Base-by-base conservation (phyloP, 345 rosid species). In the Euphorbia tirucalli region DNA sequence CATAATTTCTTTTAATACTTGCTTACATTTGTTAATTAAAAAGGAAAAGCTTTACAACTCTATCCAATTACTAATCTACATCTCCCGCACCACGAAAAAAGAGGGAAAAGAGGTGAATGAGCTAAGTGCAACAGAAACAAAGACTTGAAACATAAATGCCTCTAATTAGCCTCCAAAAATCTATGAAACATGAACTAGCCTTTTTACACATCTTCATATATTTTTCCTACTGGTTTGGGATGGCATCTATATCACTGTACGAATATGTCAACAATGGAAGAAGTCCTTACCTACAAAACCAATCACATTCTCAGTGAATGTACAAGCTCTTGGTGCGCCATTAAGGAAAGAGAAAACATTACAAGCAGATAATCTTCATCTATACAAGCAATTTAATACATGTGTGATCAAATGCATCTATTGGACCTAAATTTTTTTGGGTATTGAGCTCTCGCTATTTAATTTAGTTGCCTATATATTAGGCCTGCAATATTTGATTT, bases 261-360 rank as follows among this genome's bases (percentile, higher is more conserved):
- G 25, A 21, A 52, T 1, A 52, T 4, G 15, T 18, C 59, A 6
- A 55, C 13, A 22, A 22, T 22, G 28, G 18, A 35, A 15, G 21
- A 24, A 22, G 57, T 52, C 57, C 16, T 24, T 22, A 22, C 30
- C n/a, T 39, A 25, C 11, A 69, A 5, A 13, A 35, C 37, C 52
- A 69, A 8, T 72, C 44, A 4, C 37, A 21, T 28, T 56, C 71
- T 67, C 75, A 68, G 22, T 60, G 76, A 11, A 78, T 72, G 61
- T 67, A 71, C 69, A 76, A 66, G 56, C 74, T 78, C 71, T 78
- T 78, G 82, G 30, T 50, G 41, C 13, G 24, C 57, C 11, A 2
- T 24, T 22, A 22, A 22, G 30, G 60, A 56, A 56, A 56, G 22
- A 24, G 14, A 56, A 22, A 8, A 56, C n/a, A 52, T 19, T 22